phyloP scores from a whole-genome alignment of 768 basidiomycete species.

The Pulveroboletus sp. region DNA sequence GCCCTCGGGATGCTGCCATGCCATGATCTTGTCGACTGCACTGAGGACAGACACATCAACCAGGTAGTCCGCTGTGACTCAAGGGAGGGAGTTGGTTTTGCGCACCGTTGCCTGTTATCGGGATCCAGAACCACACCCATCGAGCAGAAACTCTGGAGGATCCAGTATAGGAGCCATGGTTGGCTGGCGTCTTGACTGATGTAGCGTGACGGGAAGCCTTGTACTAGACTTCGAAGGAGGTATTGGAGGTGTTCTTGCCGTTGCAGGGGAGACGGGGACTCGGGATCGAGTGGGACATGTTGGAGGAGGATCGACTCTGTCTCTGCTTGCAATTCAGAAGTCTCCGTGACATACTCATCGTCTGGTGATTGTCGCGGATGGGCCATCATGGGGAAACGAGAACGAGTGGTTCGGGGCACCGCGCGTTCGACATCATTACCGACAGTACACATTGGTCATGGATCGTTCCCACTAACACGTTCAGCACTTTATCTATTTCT shows the following conservation, averaged over 20 bases:
- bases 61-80: background rate
- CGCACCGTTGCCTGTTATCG: conserved; percentile 66
- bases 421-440: background rate
- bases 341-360: conserved; percentile 60
- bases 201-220: conserved; percentile 79
- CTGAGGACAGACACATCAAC: conserved; percentile 33
- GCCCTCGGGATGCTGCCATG: conserved; percentile 80
- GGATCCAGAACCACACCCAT: conserved; percentile 78
- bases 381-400: conserved; percentile 10
- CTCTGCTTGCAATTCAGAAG: conserved; percentile 55
- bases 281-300: conserved; percentile 40
- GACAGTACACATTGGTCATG: no score
- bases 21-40: conserved; percentile 72
- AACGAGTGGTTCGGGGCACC: background rate
- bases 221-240: conserved; percentile 63
- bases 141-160: conserved; percentile 74
- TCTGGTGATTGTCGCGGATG: conserved; percentile 36
- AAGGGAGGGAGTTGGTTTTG: background rate
- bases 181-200: conserved; percentile 88
- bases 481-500: background rate
- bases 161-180: conserved; percentile 96
- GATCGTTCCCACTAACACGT: background rate
- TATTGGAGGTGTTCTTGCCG: conserved; percentile 70
- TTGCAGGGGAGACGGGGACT: conserved; percentile 41
- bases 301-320: conserved; percentile 62